Percentiles rank a stretch among this genome's conserved stretches.
Conservation (phyloP, 2,329 filamentous ascomycete species). For the Penicillium sp. region DNA sequence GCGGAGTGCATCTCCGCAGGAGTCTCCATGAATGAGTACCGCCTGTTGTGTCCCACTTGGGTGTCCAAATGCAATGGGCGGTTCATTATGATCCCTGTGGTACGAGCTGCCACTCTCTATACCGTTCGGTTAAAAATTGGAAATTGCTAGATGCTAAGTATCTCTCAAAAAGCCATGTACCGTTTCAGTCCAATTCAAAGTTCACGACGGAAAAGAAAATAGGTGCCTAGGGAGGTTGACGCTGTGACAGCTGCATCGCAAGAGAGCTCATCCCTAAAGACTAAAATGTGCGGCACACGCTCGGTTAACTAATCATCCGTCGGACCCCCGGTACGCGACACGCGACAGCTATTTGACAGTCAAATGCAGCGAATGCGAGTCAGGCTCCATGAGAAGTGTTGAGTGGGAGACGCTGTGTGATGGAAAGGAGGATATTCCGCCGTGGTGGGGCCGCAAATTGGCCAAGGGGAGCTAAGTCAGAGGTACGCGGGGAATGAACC, state of each 20-base stretch:
- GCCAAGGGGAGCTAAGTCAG: constrained; percentile 6
- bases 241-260: constrained; percentile 1
- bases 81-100: constrained; percentile 15
- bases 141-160: neutral
- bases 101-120: neutral
- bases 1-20: constrained; percentile 19
- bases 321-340: neutral
- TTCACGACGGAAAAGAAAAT: neutral
- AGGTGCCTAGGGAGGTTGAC: neutral
- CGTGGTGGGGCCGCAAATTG: constrained; percentile 9
- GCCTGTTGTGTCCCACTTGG: constrained; percentile 7
- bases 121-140: neutral
- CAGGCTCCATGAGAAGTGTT: constrained; percentile 1
- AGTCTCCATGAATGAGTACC: constrained; percentile 25
- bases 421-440: constrained; percentile 7
- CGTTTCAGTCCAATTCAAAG: neutral
- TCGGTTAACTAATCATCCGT: neutral
- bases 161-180: neutral
- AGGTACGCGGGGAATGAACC: constrained; percentile 11
- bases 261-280: constrained; percentile 1
- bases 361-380: neutral
- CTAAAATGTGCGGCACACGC: neutral
- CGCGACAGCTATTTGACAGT: constrained; percentile 2
- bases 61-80: constrained; percentile 18
- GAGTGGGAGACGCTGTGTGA: constrained; percentile 8